These are phyloP conservation scores for Stephania japonica DNA, from an alignment of 164 flowering plant species.

Conservation along the genomic window DNA sequence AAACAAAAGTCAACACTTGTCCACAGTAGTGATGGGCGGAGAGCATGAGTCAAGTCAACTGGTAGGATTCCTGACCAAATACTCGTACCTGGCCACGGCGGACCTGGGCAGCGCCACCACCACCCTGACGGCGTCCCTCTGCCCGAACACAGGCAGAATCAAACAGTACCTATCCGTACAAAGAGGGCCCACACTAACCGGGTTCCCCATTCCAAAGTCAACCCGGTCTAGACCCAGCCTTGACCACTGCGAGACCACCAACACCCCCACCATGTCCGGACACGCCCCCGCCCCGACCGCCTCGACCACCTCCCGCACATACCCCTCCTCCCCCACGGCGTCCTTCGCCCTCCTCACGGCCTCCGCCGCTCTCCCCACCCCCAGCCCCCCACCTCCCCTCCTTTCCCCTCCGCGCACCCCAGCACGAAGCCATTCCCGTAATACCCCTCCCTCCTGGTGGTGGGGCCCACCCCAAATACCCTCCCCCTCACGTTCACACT, in stretches of 20 bases:
- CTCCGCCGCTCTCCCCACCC: constrained; percentile 39
- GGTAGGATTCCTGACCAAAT: constrained; percentile 23
- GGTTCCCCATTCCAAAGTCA: constrained; percentile 70
- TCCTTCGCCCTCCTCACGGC: constrained; percentile 51
- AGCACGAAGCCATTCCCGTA: constrained; percentile 73
- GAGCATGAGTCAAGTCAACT: constrained; percentile 4
- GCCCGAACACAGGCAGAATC: constrained; percentile 43
- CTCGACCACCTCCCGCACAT: constrained; percentile 34
- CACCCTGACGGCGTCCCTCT: constrained; percentile 50
- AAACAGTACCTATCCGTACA: constrained; percentile 51
- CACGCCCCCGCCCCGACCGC: constrained; percentile 35
- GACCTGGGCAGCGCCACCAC: constrained; percentile 54
- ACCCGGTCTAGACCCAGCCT: constrained; percentile 63
- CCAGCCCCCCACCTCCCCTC: constrained; percentile 33
- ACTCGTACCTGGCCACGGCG: constrained; percentile 36
- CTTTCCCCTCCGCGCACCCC: constrained; percentile 49
- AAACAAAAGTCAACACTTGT: too few relatives aligned
- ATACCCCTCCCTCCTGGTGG: constrained; percentile 52
- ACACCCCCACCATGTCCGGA: constrained; percentile 60
- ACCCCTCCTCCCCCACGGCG: constrained; percentile 41
- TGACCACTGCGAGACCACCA: constrained; percentile 73
- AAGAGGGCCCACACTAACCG: constrained; percentile 50
- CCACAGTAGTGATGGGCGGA: too few relatives aligned
- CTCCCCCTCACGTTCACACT: constrained; percentile 46
- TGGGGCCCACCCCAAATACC: constrained; percentile 41